These are phyloP conservation scores for Chlamydomonas schloesseri DNA, from an alignment of 139 green algal genomes.

Conservation along the genomic window DNA sequence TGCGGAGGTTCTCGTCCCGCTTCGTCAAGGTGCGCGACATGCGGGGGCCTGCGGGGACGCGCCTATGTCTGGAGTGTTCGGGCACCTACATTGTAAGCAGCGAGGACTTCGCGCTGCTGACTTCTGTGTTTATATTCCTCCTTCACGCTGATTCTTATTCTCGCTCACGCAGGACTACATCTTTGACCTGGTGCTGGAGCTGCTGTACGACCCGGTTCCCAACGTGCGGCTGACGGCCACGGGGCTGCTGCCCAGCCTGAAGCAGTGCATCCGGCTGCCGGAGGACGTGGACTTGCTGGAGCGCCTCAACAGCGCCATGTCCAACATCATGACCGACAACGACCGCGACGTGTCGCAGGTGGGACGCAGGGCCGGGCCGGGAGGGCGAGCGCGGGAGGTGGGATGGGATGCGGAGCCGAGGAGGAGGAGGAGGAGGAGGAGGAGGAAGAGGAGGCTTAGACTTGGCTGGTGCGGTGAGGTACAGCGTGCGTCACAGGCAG, in stretches of 20 bases:
- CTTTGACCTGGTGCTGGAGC: slow-evolving; percentile 61
- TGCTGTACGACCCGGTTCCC: slow-evolving; percentile 76
- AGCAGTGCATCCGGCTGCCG: slow-evolving; percentile 73
- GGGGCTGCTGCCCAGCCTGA: slow-evolving; percentile 68
- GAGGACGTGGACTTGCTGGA: slow-evolving; percentile 82
- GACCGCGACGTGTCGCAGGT: slow-evolving; percentile 74
- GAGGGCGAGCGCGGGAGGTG: too few species aligned
- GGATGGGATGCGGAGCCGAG: too few species aligned
- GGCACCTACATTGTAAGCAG: too few species aligned
- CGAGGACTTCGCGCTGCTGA: too few species aligned
- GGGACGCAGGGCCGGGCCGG: background rate
- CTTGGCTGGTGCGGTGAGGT: too few species aligned
- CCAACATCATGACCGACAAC: slow-evolving; percentile 80
- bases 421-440: too few species aligned
- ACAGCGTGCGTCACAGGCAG: too few species aligned
- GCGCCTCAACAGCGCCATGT: slow-evolving; percentile 82
- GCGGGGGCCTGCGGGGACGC: too few species aligned
- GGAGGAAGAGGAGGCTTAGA: too few species aligned
- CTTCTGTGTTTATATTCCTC: too few species aligned
- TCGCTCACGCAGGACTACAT: slow-evolving; percentile 56
- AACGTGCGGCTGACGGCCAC: slow-evolving; percentile 68
- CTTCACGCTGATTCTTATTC: too few species aligned
- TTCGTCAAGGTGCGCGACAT: slow-evolving; percentile 61
- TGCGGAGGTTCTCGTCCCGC: slow-evolving; percentile 60
- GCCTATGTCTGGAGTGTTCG: too few species aligned